Percentiles rank a stretch among this genome's conserved stretches.
Evolutionary conservation across 2,329 filamentous ascomycete genomes (phyloP).

Genomic region (Diaporthe eres): DNA sequence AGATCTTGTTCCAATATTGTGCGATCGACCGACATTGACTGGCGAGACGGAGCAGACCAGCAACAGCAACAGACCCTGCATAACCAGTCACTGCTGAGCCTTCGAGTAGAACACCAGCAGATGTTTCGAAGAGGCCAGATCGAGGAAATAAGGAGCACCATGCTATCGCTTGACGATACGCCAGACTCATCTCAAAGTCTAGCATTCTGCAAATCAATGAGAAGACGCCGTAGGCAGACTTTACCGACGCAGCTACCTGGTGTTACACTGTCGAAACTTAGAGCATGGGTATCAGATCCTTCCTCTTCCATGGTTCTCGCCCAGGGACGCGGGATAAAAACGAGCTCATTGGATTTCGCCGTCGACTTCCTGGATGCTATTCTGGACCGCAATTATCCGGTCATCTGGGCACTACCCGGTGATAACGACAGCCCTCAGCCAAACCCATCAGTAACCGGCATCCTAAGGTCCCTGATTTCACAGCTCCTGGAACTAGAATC

Average conservation of each 20-base stretch:
- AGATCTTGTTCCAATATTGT: too few species aligned
- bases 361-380: background rate
- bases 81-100: conserved; percentile 2
- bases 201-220: conserved; percentile 8
- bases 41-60: background rate
- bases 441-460: background rate
- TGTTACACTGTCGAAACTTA: background rate
- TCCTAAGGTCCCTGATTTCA: background rate
- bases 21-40: too few species aligned
- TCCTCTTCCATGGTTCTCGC: conserved; percentile 2
- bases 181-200: background rate
- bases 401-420: background rate
- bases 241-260: background rate
- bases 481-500: background rate
- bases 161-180: background rate
- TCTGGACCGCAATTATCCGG: background rate
- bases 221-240: background rate
- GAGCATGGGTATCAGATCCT: background rate
- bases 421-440: background rate
- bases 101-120: background rate
- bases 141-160: background rate
- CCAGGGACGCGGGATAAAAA: background rate
- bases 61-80: background rate
- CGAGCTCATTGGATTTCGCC: background rate
- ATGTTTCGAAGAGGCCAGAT: background rate